phyloP scores from a whole-genome alignment of 768 basidiomycete species.

The Kwoniella botswanensis region DNA sequence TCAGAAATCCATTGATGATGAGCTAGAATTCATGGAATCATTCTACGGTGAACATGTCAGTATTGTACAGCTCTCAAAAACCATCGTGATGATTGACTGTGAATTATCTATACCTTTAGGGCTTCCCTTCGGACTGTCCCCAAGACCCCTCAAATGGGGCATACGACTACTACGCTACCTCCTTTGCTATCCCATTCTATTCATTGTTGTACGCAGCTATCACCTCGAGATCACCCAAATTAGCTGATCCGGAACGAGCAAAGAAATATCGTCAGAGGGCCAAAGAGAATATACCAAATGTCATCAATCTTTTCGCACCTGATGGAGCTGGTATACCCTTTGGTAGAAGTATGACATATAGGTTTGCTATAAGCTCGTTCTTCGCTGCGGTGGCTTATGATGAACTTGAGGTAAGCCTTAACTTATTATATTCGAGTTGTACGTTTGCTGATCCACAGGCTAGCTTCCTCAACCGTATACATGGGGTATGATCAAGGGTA shows the following conservation, averaged over 20 bases:
- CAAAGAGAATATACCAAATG: constrained; percentile 51
- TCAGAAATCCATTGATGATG: constrained; percentile 37
- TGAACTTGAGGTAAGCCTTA: constrained; percentile 28
- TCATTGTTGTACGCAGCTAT: constrained; percentile 37
- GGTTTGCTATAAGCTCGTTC: constrained; percentile 67
- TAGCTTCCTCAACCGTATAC: constrained; percentile 71
- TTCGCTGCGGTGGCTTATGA: constrained; percentile 41
- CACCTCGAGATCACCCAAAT: constrained; percentile 17
- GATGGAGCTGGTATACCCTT: constrained; percentile 73
- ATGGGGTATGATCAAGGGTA: constrained; percentile 76
- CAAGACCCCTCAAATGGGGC: constrained; percentile 17
- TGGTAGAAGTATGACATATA: constrained; percentile 75
- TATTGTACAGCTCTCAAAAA: too few relatives aligned
- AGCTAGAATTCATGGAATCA: constrained; percentile 35
- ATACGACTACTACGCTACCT: constrained; percentile 48
- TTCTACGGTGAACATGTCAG: constrained; percentile 42
- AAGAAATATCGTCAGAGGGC: constrained; percentile 71
- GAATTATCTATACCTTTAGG: constrained; percentile 14
- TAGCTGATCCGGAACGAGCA: constrained; percentile 68
- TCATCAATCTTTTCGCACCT: constrained; percentile 36
- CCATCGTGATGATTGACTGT: too few relatives aligned
- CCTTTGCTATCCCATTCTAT: constrained; percentile 51
- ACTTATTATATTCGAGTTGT: background rate
- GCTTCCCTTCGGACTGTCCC: constrained; percentile 38
- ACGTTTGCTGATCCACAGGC: background rate